Evolutionary conservation across 345 rosid genomes (phyloP), one percentile per base, ranked within the genome.

Genomic region (Noccaea caerulescens): DNA sequence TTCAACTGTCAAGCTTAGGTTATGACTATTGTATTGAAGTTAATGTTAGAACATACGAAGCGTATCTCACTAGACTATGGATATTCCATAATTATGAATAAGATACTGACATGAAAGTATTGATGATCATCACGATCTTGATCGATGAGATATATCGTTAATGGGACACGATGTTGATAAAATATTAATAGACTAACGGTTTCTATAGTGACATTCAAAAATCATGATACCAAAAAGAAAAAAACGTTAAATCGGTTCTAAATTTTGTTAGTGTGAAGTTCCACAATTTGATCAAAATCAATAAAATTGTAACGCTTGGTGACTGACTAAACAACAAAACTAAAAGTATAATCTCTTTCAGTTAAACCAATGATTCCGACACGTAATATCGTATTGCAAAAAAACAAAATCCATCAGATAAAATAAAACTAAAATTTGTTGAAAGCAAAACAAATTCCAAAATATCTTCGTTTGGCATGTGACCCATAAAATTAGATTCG

Each of bases 291-390:
- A 63, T 47, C 43, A 47, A 23, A 34, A 63, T 46, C 33, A 34
- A 63, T 11, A 33, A 4, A 10, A 16, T 18, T 47, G 68, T 63
- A 66, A n/a, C 59, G 71, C 2, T 20, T 13, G 47, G 47, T 6
- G 16, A 13, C 7, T 6, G 16, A 13, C 7, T 1, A 43, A 43
- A 1, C 47, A 43, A 43, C 18, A n/a, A 43, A 43, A 12, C 3
- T n/a, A n/a, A 43, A 43, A 1, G 47, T 43, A 43, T 42, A 4
- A 12, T 38, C 1, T 38, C 13, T 13, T 6, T 44, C 13, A 44
- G 49, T 6, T 44, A 13, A 44, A 13, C 13, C 18, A 44, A 6
- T 44, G 49, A 44, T 44, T 44, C 18, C 42, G 11, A 38, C 39
- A 36, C 9, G 39, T 36, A 36, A 36, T 8, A 36, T 36, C 7